A percentile compares a stretch with the other conserved stretches of the same genome.
Conservation (phyloP, 176 grass and related monocot genomes). For the Raddia distichophylla region DNA sequence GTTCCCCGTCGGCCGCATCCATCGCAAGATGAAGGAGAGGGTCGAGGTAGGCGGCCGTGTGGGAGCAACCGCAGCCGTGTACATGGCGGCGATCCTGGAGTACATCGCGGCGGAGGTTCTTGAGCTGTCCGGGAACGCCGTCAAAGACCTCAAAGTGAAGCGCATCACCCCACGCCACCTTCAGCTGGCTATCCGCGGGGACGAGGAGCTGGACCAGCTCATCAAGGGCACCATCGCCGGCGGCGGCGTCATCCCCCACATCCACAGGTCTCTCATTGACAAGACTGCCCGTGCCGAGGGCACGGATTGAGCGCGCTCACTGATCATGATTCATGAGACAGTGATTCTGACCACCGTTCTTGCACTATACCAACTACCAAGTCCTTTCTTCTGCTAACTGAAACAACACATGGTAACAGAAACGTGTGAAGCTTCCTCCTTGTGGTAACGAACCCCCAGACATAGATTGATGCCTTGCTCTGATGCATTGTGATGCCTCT, state of each 20-base stretch:
- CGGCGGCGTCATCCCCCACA: constrained; percentile 60
- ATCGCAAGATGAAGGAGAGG: constrained; percentile 51
- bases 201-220: constrained; percentile 56
- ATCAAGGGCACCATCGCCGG: constrained; percentile 61
- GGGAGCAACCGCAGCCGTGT: constrained; percentile 61
- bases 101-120: constrained; percentile 62
- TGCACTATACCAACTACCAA: background rate
- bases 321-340: no score
- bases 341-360: background rate
- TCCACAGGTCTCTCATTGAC: constrained; percentile 67
- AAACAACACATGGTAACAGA: background rate
- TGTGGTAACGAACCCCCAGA: no score
- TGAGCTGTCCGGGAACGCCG: constrained; percentile 66
- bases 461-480: no score
- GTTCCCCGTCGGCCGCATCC: constrained; percentile 68
- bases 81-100: constrained; percentile 59
- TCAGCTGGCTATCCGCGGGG: constrained; percentile 56
- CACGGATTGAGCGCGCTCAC: constrained; percentile 33
- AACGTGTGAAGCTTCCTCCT: no score
- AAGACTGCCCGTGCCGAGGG: constrained; percentile 29
- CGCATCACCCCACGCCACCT: constrained; percentile 63
- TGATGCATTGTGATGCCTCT: no score
- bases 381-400: background rate
- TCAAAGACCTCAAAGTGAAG: constrained; percentile 74
- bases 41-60: constrained; percentile 47